Evolutionary conservation across 352 stramenopile species (phyloP).

Genomic region (Pythium monospermum): DNA sequence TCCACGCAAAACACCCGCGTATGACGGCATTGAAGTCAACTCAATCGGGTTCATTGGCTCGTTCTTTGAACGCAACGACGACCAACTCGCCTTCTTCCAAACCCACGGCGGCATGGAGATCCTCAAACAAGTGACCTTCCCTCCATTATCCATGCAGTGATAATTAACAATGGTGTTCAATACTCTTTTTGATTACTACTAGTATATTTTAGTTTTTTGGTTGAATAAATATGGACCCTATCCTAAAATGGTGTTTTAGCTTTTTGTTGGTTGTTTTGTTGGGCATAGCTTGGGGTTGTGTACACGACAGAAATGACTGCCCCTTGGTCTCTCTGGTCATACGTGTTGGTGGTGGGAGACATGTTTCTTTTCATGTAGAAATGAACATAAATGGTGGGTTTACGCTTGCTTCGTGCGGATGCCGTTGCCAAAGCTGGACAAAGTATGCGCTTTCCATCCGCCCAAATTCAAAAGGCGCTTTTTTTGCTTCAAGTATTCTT

Average conservation of each 20-base stretch:
- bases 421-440: conserved; percentile 71
- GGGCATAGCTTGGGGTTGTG: no score
- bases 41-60: conserved; percentile 81
- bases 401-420: conserved; percentile 38
- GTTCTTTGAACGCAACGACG: conserved; percentile 63
- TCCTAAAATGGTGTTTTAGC: no score
- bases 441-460: conserved; percentile 72
- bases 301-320: conserved; percentile 22
- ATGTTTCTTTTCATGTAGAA: neutral
- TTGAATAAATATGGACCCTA: no score
- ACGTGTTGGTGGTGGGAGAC: neutral
- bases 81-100: conserved; percentile 53
- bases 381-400: neutral
- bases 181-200: no score
- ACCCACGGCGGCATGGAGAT: conserved; percentile 50
- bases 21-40: conserved; percentile 76
- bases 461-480: conserved; percentile 65
- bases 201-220: no score
- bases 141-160: conserved; percentile 18
- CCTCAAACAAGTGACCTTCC: conserved; percentile 61
- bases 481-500: conserved; percentile 59
- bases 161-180: neutral
- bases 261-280: no score
- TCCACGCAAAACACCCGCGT: conserved; percentile 43
- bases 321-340: conserved; percentile 16